Conservation (phyloP, 352 stramenopile species). For the Pythium apleroticum region DNA sequence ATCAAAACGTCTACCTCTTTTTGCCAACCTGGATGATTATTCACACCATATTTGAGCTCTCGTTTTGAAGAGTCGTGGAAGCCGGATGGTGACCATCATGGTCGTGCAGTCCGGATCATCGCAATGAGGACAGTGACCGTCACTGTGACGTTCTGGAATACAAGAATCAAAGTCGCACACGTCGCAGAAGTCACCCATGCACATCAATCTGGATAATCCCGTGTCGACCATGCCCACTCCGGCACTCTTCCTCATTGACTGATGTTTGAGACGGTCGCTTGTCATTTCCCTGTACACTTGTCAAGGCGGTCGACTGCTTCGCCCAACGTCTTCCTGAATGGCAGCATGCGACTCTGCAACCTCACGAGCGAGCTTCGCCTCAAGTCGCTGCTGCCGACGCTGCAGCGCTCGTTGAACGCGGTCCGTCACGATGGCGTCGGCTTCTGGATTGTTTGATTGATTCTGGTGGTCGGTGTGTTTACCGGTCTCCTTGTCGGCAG, state of each 20-base stretch:
- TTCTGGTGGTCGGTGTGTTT: neutral
- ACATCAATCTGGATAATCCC: neutral
- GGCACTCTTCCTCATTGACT: neutral
- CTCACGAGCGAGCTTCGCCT: slow-evolving; percentile 39
- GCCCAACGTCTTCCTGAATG: neutral
- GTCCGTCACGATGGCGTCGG: slow-evolving; percentile 16
- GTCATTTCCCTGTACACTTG: neutral
- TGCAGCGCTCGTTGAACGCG: slow-evolving; percentile 47
- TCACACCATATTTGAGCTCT: neutral
- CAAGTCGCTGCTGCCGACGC: slow-evolving; percentile 42
- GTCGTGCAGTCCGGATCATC: neutral
- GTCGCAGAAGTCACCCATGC: neutral
- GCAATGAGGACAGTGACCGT: neutral
- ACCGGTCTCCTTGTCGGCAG: neutral
- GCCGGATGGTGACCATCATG: too few species aligned
- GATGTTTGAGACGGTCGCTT: slow-evolving; percentile 4
- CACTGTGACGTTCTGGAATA: neutral
- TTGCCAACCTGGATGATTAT: neutral
- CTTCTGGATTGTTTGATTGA: neutral
- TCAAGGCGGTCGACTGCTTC: neutral
- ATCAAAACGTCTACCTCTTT: neutral
- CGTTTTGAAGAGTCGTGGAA: neutral
- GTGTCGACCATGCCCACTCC: neutral
- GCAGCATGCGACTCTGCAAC: neutral
- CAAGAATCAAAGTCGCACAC: neutral